Evolutionary conservation across 2,329 filamentous ascomycete genomes (phyloP).

Genomic region (Fusarium devonianum): DNA sequence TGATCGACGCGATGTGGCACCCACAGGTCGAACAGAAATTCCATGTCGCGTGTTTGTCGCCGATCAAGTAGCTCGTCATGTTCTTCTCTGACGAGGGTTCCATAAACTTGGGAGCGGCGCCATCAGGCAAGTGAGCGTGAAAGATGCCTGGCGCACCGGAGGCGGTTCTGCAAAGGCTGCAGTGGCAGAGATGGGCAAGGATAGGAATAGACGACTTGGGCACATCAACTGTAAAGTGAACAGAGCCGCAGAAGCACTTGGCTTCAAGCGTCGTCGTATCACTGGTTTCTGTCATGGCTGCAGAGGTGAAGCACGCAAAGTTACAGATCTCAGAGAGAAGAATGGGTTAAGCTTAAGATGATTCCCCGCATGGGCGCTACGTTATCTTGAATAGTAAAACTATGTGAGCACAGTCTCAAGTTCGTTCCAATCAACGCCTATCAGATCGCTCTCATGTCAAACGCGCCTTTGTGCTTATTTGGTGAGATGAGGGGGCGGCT

Average conservation of each 20-base stretch:
- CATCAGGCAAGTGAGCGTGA: constrained; percentile 48
- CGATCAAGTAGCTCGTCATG: constrained; percentile 49
- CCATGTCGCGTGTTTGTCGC: constrained; percentile 43
- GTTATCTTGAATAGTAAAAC: constrained; percentile 14
- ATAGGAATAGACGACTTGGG: constrained; percentile 50
- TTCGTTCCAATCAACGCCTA: too few relatives aligned
- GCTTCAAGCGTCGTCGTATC: constrained; percentile 50
- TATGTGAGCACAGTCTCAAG: too few relatives aligned
- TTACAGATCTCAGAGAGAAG: too few relatives aligned
- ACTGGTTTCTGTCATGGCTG: constrained; percentile 28
- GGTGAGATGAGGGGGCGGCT: constrained; percentile 19
- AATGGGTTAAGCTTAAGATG: not conserved
- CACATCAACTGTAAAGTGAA: constrained; percentile 53
- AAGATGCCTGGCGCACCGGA: constrained; percentile 53
- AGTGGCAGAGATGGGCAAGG: constrained; percentile 54
- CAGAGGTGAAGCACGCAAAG: not conserved
- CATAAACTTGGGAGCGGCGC: constrained; percentile 49
- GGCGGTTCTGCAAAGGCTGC: constrained; percentile 53
- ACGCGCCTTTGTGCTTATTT: constrained; percentile 7
- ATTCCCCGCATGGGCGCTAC: not conserved
- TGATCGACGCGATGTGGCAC: constrained; percentile 52
- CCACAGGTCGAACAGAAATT: constrained; percentile 57
- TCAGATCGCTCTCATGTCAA: constrained; percentile 6
- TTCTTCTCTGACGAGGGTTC: constrained; percentile 48
- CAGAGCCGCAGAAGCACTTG: constrained; percentile 55